Base-by-base conservation (phyloP, 345 rosid genomes). In the Cardamine occulta region DNA sequence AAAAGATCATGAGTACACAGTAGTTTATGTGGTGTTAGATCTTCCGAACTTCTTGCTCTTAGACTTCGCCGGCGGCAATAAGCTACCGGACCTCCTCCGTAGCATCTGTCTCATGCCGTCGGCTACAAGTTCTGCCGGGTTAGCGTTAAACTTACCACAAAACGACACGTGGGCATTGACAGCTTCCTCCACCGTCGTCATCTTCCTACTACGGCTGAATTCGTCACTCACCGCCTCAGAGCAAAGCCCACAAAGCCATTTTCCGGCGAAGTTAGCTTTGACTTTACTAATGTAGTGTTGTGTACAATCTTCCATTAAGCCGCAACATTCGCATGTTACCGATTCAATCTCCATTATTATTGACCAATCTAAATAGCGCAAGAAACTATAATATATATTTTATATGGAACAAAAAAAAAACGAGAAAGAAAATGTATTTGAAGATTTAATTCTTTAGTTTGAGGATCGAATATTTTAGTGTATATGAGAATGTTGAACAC, bases 31-130 rank as follows among this genome's bases (percentile, higher is more conserved):
- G 81, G 82, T 85, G 5, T 93, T 74, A 32, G 96, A 85, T 85
- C 91, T 86, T 6, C 85, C 59, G 55, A 76, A 92, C 87, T 88
- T 89, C 85, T 92, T 91, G 48, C 17, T 45, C 19, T 45, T 45
- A 14, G 90, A 78, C 40, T 79, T 67, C 66, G 88, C 3, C 12
- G 91, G 2, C 15, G 91, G 80, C 5, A 86, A 73, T 53, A 88
- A 78, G 1, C 84, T 88, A 19, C 96, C 87, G 12, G 97, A 87
- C 45, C 98, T 84, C 85, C 97, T 79, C 79, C 99, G 67, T 53
- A 95, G 85, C 96, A 95, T 88, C 94, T 89, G 97, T 77, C 91
- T 86, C 99, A 95, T 86, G 5, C 98, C 98, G 26, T 95, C 90
- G 21, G 99, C 98, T 0, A 95, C 99, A 17, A 83, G 80, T 63